Evolutionary conservation across 176 grass and related monocot species (phyloP), one percentile per base, ranked within the genome.

Genomic region (Aechmea fasciata): DNA sequence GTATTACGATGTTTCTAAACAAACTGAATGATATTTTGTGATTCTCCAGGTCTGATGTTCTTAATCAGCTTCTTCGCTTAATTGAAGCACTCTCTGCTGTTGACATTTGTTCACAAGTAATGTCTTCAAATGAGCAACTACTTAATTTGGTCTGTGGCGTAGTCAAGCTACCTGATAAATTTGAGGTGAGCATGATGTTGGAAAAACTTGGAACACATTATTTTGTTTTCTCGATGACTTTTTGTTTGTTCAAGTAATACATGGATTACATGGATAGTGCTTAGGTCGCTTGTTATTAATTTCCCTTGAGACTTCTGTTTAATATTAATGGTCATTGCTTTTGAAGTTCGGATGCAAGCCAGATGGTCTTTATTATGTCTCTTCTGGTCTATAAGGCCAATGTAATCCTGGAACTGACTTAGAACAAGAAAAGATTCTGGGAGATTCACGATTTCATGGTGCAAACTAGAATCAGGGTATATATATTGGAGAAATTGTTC

Each of bases 161-260:
- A 79, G 62, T 97, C 52, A 92, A 92, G 80, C 83, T 77, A 74
- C 82, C 81, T 52, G 89, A 97, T 85, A 97, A 97, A 81, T 74
- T 81, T 90, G 93, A 97, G 89, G 93, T 97, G 49, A 69, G 74
- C 17, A 67, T 79, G 64, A 8, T 53, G 8, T 67, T 72, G 50
- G 64, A 71, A 78, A 66, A 79, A 69, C 51, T 55, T 74, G 74
- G 19, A 57, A 48, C 67, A 71, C 28, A 52, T 77, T 70, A 67
- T 26, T 63, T 63, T 48, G 57, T 22, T 71, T 10, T 47, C 25
- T 47, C 14, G 14, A 67, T 14, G 12, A 28, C 29, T 33, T 57
- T 55, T 57, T 17, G 4, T n/a, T 41, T 41, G 33, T 41, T 41
- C 33, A 41, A 41, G 33, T 7, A 14, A 57, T 57, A 57, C 54